Base-by-base conservation (phyloP, 2,329 filamentous ascomycete species). In the Botrytis fabae region DNA sequence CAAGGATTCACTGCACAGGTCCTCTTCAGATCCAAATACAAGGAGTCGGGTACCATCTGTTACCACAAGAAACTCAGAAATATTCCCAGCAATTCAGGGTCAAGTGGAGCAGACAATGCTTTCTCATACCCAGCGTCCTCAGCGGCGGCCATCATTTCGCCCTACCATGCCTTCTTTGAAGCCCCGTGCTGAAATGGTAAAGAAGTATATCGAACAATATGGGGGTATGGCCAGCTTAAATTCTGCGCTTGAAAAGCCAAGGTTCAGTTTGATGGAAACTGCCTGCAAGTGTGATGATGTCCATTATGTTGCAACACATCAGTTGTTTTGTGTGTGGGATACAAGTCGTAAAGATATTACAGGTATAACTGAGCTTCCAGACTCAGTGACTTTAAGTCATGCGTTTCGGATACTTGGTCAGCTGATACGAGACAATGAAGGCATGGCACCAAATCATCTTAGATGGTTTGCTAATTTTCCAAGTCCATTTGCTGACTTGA, bases 301-400 rank as follows among this genome's bases (percentile, higher is more conserved):
- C 64, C 88, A 92, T 78, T 94, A 91, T 78, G 77, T 94, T 68
- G 83, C 86, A 9, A 79, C 92, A 20, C 91, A 93, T 78, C 91
- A 93, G 78, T 74, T 91, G 2, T 90, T 89, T 79, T 92, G 90
- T 78, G 78, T 86, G 32, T 88, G 87, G 85, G 85, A 80, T 73
- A 46, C 74, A 22, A 69, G 76, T 54, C 76, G 65, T 46, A 54
- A 71, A 25, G 74, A 77, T 48, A 61, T 81, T 32, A 54, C 85
- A 25, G 77, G 69, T 20, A 74, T 84, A 4, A 78, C 85, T 20
- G 80, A 81, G 1, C 79, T 83, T 63, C 76, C 77, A 38, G 60
- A 74, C 28, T 16, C 65, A 38, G 70, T 44, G 18, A 73, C 75
- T 32, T 69, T 83, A 5, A 73, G 73, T 12, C 60, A 75, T 69